A percentile compares a stretch with the other conserved stretches of the same genome.
These are phyloP conservation scores for Strigomonas culicis DNA, from an alignment of 208 protist genomes.

Conservation along the genomic window DNA sequence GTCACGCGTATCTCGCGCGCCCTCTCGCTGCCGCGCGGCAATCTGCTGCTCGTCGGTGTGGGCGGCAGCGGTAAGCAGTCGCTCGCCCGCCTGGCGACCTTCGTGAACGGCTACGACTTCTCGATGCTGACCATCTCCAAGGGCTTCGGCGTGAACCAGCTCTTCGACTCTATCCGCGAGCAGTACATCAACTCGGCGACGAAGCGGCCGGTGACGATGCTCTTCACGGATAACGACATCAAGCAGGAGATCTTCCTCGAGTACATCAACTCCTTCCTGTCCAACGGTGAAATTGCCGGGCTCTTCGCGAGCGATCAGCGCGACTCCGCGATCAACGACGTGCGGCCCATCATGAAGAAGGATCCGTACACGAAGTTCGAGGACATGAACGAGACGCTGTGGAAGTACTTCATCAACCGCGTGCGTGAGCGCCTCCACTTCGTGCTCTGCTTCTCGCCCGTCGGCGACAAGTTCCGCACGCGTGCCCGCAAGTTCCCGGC, in stretches of 20 bases:
- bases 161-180: slow-evolving; percentile 93
- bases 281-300: slow-evolving; percentile 95
- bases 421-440: slow-evolving; percentile 97
- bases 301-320: slow-evolving; percentile 97
- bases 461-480: slow-evolving; percentile 96
- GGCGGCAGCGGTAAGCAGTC: slow-evolving; percentile 93
- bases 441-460: slow-evolving; percentile 97
- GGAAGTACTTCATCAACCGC: slow-evolving; percentile 97
- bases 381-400: slow-evolving; percentile 95
- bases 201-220: slow-evolving; percentile 91
- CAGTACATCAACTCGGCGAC: slow-evolving; percentile 87
- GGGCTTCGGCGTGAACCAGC: slow-evolving; percentile 92
- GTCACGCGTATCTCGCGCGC: slow-evolving; percentile 92
- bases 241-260: slow-evolving; percentile 98
- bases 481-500: slow-evolving; percentile 97
- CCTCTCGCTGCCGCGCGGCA: slow-evolving; percentile 89
- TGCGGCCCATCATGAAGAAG: slow-evolving; percentile 94
- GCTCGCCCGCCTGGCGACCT: slow-evolving; percentile 85
- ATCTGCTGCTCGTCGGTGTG: slow-evolving; percentile 93
- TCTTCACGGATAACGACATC: slow-evolving; percentile 98
- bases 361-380: slow-evolving; percentile 92
- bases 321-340: slow-evolving; percentile 95
- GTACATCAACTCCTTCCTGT: slow-evolving; percentile 97
- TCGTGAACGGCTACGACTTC: slow-evolving; percentile 87
- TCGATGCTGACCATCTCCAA: slow-evolving; percentile 91